A percentile compares a stretch with the other conserved stretches of the same genome.
Evolutionary conservation across 768 basidiomycete genomes (phyloP).

Genomic region (Leccinum subtestaceum): DNA sequence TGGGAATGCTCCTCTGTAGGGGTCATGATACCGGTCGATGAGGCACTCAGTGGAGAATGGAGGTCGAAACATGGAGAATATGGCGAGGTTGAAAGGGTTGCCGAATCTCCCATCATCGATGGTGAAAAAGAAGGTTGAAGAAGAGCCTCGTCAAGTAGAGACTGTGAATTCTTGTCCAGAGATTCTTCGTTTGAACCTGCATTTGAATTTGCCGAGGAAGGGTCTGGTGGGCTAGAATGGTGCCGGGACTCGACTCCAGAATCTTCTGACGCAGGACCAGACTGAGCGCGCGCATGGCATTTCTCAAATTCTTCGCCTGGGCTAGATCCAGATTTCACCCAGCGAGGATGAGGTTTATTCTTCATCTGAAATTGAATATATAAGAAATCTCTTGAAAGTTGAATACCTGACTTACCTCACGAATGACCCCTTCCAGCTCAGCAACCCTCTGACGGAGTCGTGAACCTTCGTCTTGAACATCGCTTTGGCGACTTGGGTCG

Average conservation of each 20-base stretch:
- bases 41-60: conserved; percentile 26
- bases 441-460: conserved; percentile 72
- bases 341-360: conserved; percentile 70
- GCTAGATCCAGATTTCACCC: conserved; percentile 37
- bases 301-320: conserved; percentile 27
- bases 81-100: conserved; percentile 8
- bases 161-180: not conserved
- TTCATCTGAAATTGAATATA: conserved; percentile 46
- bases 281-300: conserved; percentile 22
- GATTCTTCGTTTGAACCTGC: conserved; percentile 6
- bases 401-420: conserved; percentile 50
- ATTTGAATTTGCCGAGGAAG: conserved; percentile 2
- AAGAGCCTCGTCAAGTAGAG: conserved; percentile 6
- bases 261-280: conserved; percentile 16
- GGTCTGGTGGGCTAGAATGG: conserved; percentile 3
- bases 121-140: conserved; percentile 33
- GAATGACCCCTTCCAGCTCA: conserved; percentile 79
- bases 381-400: not conserved
- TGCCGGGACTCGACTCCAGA: conserved; percentile 4
- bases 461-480: conserved; percentile 57
- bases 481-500: conserved; percentile 57
- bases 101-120: conserved; percentile 31
- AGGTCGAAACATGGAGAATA: conserved; percentile 20
- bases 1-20: conserved; percentile 45
- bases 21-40: conserved; percentile 38